A percentile compares a stretch with the other conserved stretches of the same genome.
Conservation (phyloP, 2,329 filamentous ascomycete species). For the Cladobotryum mycophilum region DNA sequence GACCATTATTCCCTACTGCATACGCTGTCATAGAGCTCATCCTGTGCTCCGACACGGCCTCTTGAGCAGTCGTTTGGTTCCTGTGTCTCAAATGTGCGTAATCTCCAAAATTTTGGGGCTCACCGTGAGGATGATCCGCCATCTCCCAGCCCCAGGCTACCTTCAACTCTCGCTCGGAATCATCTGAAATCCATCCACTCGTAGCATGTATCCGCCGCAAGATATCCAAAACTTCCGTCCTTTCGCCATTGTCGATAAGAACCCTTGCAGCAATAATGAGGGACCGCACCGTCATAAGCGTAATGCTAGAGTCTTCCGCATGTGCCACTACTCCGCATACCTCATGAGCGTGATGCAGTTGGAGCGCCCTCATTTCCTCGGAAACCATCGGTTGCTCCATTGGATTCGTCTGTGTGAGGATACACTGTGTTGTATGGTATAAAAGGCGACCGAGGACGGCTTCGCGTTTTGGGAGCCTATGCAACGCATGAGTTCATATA, state of each 20-base stretch:
- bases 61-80: too few relatives aligned
- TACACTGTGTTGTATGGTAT: conserved; percentile 79
- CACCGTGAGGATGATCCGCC: neutral
- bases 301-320: conserved; percentile 72
- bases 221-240: conserved; percentile 70
- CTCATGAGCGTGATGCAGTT: conserved; percentile 70
- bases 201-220: conserved; percentile 57
- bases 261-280: conserved; percentile 72
- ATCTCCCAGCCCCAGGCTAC: conserved; percentile 69
- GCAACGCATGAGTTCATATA: neutral
- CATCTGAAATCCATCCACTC: conserved; percentile 71
- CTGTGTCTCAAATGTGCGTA: neutral
- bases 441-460: conserved; percentile 78
- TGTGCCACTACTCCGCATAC: conserved; percentile 88
- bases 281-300: conserved; percentile 71
- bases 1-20: neutral
- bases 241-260: conserved; percentile 62
- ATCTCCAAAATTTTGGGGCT: neutral
- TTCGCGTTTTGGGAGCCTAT: conserved; percentile 72
- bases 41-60: neutral
- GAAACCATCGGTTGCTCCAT: conserved; percentile 51
- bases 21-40: neutral
- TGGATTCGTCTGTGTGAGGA: conserved; percentile 76
- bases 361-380: conserved; percentile 63
- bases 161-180: conserved; percentile 66